phyloP scores from a whole-genome alignment of 805 yeast species.

The Lipomyces yamanashiensis region DNA sequence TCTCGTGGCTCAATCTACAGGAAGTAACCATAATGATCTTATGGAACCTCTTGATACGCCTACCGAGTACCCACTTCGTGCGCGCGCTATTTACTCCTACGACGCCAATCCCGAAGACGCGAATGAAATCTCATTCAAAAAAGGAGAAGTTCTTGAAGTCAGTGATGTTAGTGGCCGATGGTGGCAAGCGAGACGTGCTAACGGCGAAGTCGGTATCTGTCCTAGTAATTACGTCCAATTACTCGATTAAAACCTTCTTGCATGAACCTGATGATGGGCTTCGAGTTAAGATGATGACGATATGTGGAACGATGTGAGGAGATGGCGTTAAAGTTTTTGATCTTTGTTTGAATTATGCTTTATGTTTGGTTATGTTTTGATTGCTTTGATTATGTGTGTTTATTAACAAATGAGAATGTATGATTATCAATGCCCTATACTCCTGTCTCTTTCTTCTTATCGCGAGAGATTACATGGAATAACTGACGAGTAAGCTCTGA shows the following conservation, averaged over 20 bases:
- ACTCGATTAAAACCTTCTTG: slow-evolving; percentile 13
- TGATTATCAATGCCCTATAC: too few relatives aligned
- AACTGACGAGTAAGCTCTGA: too few relatives aligned
- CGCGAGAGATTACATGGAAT: too few relatives aligned
- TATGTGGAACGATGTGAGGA: too few relatives aligned
- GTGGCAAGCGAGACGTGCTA: slow-evolving; percentile 95
- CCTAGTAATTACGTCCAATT: slow-evolving; percentile 82
- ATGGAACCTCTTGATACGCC: slow-evolving; percentile 39
- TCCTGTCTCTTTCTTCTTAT: too few relatives aligned
- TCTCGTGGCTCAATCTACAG: slow-evolving; percentile 17
- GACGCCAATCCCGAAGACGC: slow-evolving; percentile 91
- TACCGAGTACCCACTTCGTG: slow-evolving; percentile 75
- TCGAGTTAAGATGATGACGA: too few relatives aligned
- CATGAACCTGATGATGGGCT: not conserved
- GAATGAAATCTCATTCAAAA: slow-evolving; percentile 86
- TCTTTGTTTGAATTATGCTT: too few relatives aligned
- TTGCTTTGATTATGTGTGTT: too few relatives aligned
- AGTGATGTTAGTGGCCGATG: slow-evolving; percentile 94
- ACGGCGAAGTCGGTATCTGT: slow-evolving; percentile 94
- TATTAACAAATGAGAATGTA: too few relatives aligned
- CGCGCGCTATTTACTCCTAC: slow-evolving; percentile 84
- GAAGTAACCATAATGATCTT: slow-evolving; percentile 15
- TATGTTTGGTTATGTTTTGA: not conserved
- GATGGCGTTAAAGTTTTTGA: too few relatives aligned
- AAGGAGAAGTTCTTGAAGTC: slow-evolving; percentile 89